These are phyloP conservation scores for Suhomyces sp. DNA, from an alignment of 805 yeast species.

Conservation along the genomic window DNA sequence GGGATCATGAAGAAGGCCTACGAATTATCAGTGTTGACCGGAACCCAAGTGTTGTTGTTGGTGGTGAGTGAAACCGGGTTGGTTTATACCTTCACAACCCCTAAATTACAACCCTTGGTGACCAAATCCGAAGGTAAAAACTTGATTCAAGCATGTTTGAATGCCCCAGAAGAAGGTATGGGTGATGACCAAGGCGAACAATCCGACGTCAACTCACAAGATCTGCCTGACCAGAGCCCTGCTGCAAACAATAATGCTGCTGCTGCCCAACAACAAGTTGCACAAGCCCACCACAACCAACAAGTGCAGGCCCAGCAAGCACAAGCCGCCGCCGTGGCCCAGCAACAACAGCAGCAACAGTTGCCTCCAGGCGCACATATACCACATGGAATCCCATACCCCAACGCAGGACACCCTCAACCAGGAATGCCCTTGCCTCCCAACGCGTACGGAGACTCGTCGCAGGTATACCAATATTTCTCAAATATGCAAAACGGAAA, in stretches of 20 bases:
- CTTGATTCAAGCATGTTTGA: constrained; percentile 92
- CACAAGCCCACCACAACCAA: constrained; percentile 11
- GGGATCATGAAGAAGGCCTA: constrained; percentile 99
- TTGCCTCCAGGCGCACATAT: constrained; percentile 39
- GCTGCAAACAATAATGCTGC: constrained; percentile 13
- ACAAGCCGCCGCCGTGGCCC: constrained; percentile 22
- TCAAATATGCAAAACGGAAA: constrained; percentile 51
- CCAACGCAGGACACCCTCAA: constrained; percentile 38
- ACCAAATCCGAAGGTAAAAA: constrained; percentile 97
- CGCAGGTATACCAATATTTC: constrained; percentile 59
- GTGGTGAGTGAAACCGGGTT: constrained; percentile 98
- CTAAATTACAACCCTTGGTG: constrained; percentile 95
- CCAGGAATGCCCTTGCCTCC: constrained; percentile 42
- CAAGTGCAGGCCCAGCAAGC: constrained; percentile 16
- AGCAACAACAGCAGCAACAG: constrained; percentile 23
- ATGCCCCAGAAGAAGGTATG: constrained; percentile 88
- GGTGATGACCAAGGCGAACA: constrained; percentile 59
- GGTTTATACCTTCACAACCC: constrained; percentile 98
- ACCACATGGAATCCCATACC: constrained; percentile 47
- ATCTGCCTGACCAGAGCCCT: constrained; percentile 40
- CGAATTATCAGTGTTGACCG: constrained; percentile 92
- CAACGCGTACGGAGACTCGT: constrained; percentile 49
- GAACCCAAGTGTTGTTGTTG: constrained; percentile 90
- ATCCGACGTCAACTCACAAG: constrained; percentile 48
- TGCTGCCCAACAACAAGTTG: constrained; percentile 11